These are phyloP conservation scores for Thalassiosira hispida DNA, from an alignment of 352 stramenopile species.

Conservation along the genomic window DNA sequence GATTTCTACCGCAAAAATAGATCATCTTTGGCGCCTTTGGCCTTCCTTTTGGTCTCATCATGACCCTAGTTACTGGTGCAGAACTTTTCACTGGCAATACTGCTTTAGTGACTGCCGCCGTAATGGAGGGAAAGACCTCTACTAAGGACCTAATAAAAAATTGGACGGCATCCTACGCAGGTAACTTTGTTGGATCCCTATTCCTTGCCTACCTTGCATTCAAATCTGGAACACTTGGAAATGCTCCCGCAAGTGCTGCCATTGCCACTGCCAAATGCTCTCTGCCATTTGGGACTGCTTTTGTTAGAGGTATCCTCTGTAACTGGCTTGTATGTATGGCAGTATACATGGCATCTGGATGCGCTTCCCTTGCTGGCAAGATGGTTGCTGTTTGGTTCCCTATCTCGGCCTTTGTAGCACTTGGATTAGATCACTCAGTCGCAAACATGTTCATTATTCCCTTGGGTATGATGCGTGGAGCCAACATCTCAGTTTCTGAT, in stretches of 20 bases:
- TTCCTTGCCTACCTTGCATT: conserved; percentile 82
- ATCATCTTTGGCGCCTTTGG: conserved; percentile 85
- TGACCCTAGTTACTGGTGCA: conserved; percentile 86
- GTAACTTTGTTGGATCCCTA: conserved; percentile 86
- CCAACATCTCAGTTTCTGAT: conserved; percentile 80
- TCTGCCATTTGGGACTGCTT: conserved; percentile 81
- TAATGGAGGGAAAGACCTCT: conserved; percentile 84
- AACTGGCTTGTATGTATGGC: conserved; percentile 91
- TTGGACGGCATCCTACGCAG: conserved; percentile 83
- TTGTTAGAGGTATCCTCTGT: conserved; percentile 86
- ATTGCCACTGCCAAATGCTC: conserved; percentile 86
- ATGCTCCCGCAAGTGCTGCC: conserved; percentile 61
- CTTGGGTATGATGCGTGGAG: conserved; percentile 86
- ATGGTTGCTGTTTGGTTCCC: conserved; percentile 88
- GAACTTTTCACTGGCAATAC: conserved; percentile 90
- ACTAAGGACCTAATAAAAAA: conserved; percentile 80
- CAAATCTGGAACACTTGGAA: conserved; percentile 77
- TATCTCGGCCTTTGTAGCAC: conserved; percentile 89
- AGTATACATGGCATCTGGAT: conserved; percentile 85
- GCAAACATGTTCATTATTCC: conserved; percentile 92
- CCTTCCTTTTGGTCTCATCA: conserved; percentile 88
- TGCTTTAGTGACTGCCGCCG: conserved; percentile 83
- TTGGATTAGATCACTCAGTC: conserved; percentile 88
- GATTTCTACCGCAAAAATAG: conserved; percentile 37
- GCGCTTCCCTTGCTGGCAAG: conserved; percentile 69